Percentiles rank a stretch among this genome's conserved stretches.
These are phyloP conservation scores for Fusarium napiforme DNA, from an alignment of 2,329 filamentous ascomycete genomes.

Conservation along the genomic window DNA sequence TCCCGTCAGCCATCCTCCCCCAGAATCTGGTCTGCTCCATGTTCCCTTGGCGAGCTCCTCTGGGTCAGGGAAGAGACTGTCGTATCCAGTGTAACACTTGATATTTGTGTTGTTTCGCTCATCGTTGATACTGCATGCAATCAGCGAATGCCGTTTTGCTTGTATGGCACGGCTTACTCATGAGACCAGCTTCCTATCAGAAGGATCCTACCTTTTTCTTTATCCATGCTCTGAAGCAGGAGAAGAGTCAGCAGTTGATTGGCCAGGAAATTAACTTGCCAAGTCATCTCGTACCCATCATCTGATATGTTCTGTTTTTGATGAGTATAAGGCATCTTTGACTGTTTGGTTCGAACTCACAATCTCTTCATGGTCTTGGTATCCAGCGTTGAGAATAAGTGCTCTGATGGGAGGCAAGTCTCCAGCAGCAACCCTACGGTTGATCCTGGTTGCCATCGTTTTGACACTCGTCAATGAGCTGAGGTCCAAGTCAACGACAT, in stretches of 20 bases:
- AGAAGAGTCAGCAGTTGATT: slow-evolving; percentile 47
- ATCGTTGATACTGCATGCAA: slow-evolving; percentile 43
- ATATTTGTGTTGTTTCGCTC: slow-evolving; percentile 39
- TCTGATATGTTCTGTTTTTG: slow-evolving; percentile 40
- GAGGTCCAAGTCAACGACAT: slow-evolving; percentile 50
- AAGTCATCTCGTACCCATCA: slow-evolving; percentile 48
- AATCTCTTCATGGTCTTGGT: slow-evolving; percentile 42
- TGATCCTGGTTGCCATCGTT: slow-evolving; percentile 44
- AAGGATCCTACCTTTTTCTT: slow-evolving; percentile 43
- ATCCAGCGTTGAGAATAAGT: slow-evolving; percentile 52
- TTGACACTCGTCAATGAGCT: slow-evolving; percentile 45
- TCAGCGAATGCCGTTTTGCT: slow-evolving; percentile 3
- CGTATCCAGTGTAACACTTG: slow-evolving; percentile 40
- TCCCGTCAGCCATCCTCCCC: slow-evolving; percentile 43
- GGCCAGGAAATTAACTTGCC: slow-evolving; percentile 49
- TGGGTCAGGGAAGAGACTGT: slow-evolving; percentile 46
- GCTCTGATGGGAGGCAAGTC: slow-evolving; percentile 52
- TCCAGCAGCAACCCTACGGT: slow-evolving; percentile 45
- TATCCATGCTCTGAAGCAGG: slow-evolving; percentile 49
- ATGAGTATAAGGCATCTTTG: neutral
- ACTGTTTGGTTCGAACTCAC: slow-evolving; percentile 27
- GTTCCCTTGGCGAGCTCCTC: slow-evolving; percentile 49
- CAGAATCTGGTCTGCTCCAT: slow-evolving; percentile 49
- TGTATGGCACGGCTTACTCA: slow-evolving; percentile 43
- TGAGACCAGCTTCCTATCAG: slow-evolving; percentile 49